Percentiles rank a stretch among this genome's conserved stretches.
Evolutionary conservation across 1,284 basidiomycete genomes (phyloP).

Genomic region (Boletus coffeatus): DNA sequence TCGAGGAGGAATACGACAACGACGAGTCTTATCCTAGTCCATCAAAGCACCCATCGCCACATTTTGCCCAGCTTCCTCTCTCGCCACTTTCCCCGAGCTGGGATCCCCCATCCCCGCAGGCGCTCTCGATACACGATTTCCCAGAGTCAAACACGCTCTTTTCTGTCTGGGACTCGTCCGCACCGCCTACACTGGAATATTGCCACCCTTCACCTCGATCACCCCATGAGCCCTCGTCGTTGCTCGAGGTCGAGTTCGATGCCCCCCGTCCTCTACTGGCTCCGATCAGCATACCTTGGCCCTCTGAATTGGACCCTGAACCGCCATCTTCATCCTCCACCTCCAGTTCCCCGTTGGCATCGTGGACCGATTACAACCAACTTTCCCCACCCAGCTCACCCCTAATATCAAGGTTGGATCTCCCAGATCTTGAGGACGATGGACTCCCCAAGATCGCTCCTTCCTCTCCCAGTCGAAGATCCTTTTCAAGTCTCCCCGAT

Average conservation of each 20-base stretch:
- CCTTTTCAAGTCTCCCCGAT: conserved; percentile 30
- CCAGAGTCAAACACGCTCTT: conserved; percentile 19
- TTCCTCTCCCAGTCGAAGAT: conserved; percentile 32
- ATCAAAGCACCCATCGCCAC: conserved; percentile 16
- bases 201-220: conserved; percentile 12
- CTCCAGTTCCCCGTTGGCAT: conserved; percentile 13
- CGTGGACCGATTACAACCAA: conserved; percentile 25
- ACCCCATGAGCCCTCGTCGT: conserved; percentile 18
- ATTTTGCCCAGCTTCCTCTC: conserved; percentile 20
- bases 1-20: conserved; percentile 18
- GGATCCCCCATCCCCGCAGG: conserved; percentile 16
- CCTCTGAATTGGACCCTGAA: conserved; percentile 15
- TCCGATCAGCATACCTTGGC: conserved; percentile 22
- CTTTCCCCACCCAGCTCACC: conserved; percentile 24
- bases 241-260: conserved; percentile 25
- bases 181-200: conserved; percentile 15
- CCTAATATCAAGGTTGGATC: conserved; percentile 26
- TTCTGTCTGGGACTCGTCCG: conserved; percentile 11
- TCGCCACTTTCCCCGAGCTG: conserved; percentile 36
- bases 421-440: conserved; percentile 31
- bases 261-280: conserved; percentile 14
- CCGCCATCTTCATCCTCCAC: conserved; percentile 7
- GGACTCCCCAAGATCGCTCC: conserved; percentile 23
- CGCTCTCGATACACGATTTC: conserved; percentile 18
- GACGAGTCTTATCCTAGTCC: conserved; percentile 18